phyloP scores from a whole-genome alignment of 768 basidiomycete genomes.

The Lepiota brunneoincarnata region DNA sequence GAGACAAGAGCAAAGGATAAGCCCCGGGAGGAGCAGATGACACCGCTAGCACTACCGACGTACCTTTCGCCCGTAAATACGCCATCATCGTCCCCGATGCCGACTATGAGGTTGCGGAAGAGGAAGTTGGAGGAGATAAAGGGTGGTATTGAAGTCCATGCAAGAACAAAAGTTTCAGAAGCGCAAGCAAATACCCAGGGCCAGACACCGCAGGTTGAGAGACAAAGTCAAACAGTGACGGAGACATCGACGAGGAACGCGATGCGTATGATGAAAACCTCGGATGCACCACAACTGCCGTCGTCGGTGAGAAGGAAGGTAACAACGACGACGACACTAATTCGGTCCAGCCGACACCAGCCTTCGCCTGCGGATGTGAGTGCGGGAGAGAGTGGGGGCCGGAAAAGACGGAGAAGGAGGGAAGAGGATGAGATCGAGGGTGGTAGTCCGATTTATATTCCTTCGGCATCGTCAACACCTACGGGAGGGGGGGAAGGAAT shows the following conservation, averaged over 20 bases:
- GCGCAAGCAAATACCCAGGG: neutral
- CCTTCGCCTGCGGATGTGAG: neutral
- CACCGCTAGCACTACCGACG: neutral
- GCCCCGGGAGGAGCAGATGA: neutral
- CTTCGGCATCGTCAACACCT: neutral
- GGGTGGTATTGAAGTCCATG: neutral
- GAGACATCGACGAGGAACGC: neutral
- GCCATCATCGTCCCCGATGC: neutral
- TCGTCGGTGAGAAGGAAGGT: neutral
- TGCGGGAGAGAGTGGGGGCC: neutral
- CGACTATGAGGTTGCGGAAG: slow-evolving; percentile 4
- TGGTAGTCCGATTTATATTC: slow-evolving; percentile 7
- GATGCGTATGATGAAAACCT: neutral
- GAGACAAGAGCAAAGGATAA: too few species aligned
- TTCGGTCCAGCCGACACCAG: neutral
- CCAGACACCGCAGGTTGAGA: neutral
- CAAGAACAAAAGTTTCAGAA: neutral
- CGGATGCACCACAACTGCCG: neutral
- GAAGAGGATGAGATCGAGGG: neutral
- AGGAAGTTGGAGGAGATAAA: slow-evolving; percentile 6
- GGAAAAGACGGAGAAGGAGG: neutral
- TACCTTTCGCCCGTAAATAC: slow-evolving; percentile 10
- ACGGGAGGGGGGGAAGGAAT: neutral
- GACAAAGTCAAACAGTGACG: neutral
- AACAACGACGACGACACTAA: too few species aligned